Evolutionary conservation across 1,139 yeast species (phyloP).

Genomic region (Magnusiomyces paraingens): DNA sequence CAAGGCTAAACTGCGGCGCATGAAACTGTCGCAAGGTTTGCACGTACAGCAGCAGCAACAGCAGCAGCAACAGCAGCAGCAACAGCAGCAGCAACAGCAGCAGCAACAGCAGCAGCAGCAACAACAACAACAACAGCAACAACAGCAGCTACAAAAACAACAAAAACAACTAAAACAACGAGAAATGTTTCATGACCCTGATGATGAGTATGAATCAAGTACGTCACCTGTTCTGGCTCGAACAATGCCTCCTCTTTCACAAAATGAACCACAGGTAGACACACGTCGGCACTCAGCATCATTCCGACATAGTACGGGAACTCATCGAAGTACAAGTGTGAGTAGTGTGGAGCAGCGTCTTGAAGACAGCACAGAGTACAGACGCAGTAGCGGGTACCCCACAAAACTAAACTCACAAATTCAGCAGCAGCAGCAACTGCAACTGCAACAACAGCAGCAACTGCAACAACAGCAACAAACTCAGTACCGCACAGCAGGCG

Average conservation of each 20-base stretch:
- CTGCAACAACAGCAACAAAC: neutral
- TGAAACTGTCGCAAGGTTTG: conserved; percentile 11
- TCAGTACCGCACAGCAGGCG: conserved; percentile 18
- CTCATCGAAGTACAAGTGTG: neutral
- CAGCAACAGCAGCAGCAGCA: neutral
- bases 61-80: neutral
- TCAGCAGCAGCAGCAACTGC: neutral
- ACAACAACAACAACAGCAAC: neutral
- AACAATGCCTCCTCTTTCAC: neutral
- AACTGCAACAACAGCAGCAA: neutral
- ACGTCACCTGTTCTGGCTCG: neutral
- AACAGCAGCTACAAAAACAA: no score
- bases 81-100: neutral
- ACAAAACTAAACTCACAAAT: neutral
- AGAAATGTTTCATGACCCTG: neutral
- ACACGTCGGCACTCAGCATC: neutral
- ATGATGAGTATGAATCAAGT: neutral
- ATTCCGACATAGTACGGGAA: neutral
- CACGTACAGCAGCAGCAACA: neutral
- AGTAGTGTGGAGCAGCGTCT: neutral
- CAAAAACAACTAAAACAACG: neutral
- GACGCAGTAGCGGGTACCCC: neutral
- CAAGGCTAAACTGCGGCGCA: conserved; percentile 14
- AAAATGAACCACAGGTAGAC: neutral
- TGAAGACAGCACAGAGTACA: neutral